A percentile compares a stretch with the other conserved stretches of the same genome.
These are phyloP conservation scores for Xylaria sp. DNA, from an alignment of 2,329 filamentous ascomycete genomes.

Conservation along the genomic window DNA sequence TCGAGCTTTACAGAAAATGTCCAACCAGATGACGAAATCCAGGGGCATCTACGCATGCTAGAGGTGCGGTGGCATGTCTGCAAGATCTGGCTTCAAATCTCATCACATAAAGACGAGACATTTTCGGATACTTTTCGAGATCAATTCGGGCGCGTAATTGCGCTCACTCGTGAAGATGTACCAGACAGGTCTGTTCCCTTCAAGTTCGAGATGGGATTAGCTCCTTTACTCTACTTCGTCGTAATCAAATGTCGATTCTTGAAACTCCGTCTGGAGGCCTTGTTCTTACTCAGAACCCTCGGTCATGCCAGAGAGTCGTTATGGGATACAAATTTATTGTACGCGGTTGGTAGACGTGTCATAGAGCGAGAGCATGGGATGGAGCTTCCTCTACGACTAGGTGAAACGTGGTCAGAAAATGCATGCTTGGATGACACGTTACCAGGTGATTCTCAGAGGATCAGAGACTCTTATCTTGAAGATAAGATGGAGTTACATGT, in stretches of 20 bases:
- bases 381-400: not conserved
- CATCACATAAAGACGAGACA: constrained; percentile 27
- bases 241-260: constrained; percentile 39
- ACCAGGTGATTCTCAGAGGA: constrained; percentile 30
- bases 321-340: constrained; percentile 35
- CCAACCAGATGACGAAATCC: not conserved
- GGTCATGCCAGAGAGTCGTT: constrained; percentile 28
- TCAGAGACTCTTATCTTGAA: constrained; percentile 34
- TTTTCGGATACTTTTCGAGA: constrained; percentile 24
- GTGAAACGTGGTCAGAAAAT: not conserved
- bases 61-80: constrained; percentile 39
- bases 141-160: constrained; percentile 34
- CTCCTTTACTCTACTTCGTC: constrained; percentile 39
- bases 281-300: constrained; percentile 22
- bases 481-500: constrained; percentile 24
- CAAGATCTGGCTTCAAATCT: constrained; percentile 37
- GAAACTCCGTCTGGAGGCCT: constrained; percentile 33
- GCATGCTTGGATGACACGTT: constrained; percentile 1
- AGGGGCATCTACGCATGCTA: constrained; percentile 19
- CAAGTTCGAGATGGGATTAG: constrained; percentile 37
- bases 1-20: not conserved
- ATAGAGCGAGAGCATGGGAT: constrained; percentile 38
- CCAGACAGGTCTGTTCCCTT: constrained; percentile 16
- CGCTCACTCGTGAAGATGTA: constrained; percentile 33
- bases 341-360: constrained; percentile 26